Conservation (phyloP, 2,329 filamentous ascomycete species). For the Arthrocladium fulminans region DNA sequence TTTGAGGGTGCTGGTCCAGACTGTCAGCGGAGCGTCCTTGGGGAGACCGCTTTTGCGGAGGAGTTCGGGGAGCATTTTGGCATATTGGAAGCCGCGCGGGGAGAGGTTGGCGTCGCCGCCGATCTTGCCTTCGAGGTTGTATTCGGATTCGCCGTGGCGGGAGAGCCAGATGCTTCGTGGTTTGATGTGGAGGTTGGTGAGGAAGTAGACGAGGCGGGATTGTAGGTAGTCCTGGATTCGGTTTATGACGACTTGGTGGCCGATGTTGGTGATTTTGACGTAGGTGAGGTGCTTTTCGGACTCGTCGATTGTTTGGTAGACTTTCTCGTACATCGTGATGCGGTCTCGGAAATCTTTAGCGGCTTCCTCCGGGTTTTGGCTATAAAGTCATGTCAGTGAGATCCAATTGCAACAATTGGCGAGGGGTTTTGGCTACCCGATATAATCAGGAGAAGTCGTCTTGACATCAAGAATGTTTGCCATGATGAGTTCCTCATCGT, state of each 20-base stretch:
- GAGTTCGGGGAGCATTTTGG: slow-evolving; percentile 71
- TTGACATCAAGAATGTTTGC: slow-evolving; percentile 97
- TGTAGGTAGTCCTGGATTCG: slow-evolving; percentile 94
- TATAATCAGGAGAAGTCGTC: slow-evolving; percentile 89
- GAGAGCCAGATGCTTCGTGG: slow-evolving; percentile 95
- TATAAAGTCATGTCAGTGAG: slow-evolving; percentile 29
- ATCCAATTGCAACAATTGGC: neutral
- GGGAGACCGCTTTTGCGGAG: slow-evolving; percentile 81
- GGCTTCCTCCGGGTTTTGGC: slow-evolving; percentile 85
- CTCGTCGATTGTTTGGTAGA: slow-evolving; percentile 86
- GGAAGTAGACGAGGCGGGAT: slow-evolving; percentile 91
- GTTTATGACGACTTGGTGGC: slow-evolving; percentile 95
- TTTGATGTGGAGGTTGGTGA: slow-evolving; percentile 97
- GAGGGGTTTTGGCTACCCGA: slow-evolving; percentile 25
- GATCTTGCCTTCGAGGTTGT: slow-evolving; percentile 82
- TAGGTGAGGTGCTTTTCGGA: slow-evolving; percentile 86
- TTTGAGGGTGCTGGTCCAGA: slow-evolving; percentile 67
- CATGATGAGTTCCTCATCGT: slow-evolving; percentile 94
- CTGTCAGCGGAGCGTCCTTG: slow-evolving; percentile 51
- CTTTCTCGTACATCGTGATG: slow-evolving; percentile 94
- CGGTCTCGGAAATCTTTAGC: slow-evolving; percentile 87
- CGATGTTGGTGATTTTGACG: slow-evolving; percentile 94
- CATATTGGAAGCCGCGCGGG: slow-evolving; percentile 77
- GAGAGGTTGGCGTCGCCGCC: slow-evolving; percentile 87
- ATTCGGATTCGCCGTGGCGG: slow-evolving; percentile 90